Evolutionary conservation across 2,329 filamentous ascomycete species (phyloP).

Genomic region (Pseudogymnoascus sp.): DNA sequence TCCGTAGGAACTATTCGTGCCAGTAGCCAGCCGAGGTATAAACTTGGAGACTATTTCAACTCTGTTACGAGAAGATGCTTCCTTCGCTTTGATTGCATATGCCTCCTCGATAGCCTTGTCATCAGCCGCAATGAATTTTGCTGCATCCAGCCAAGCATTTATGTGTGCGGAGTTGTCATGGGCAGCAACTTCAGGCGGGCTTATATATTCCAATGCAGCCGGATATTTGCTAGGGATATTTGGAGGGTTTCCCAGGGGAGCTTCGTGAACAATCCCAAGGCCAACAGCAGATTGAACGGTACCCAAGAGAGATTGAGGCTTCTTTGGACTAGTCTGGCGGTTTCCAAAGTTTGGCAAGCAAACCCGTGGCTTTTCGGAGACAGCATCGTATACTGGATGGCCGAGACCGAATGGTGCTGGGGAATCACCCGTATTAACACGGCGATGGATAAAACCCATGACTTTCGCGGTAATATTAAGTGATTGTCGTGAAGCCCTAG

Average conservation of each 20-base stretch:
- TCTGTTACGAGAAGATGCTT: not conserved
- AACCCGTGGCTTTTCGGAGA: not conserved
- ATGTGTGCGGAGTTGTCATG: not conserved
- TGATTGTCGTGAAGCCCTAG: not conserved
- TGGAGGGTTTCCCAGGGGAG: not conserved
- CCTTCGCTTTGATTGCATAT: not conserved
- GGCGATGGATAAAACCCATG: slow-evolving; percentile 2
- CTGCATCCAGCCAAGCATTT: not conserved
- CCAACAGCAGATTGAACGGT: not conserved
- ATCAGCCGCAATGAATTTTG: not conserved
- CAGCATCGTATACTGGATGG: not conserved
- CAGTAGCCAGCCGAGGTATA: not conserved
- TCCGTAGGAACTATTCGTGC: not conserved
- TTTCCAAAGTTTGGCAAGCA: not conserved
- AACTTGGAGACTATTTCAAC: not conserved
- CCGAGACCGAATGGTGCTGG: not conserved
- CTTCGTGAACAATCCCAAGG: not conserved
- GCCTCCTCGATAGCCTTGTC: not conserved
- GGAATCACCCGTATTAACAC: not conserved
- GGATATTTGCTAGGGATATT: not conserved
- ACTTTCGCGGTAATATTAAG: not conserved
- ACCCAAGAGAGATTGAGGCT: not conserved
- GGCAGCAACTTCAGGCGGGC: not conserved
- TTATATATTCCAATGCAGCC: not conserved
- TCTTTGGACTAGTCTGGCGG: not conserved